Conservation (phyloP, 1,139 yeast species). For the Scheffersomyces illinoinensis region DNA sequence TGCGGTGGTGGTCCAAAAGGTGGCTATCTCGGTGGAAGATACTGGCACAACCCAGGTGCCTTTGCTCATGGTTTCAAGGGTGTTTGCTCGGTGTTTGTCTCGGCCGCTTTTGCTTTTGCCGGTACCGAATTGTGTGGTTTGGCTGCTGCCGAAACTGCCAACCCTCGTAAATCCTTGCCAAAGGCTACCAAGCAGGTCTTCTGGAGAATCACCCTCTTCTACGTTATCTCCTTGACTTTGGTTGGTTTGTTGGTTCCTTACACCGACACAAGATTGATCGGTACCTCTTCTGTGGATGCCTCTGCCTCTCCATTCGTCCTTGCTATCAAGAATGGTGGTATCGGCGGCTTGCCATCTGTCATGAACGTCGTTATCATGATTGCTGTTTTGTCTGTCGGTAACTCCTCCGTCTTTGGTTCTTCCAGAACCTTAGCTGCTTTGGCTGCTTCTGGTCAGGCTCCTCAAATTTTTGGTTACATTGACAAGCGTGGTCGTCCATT, state of each 20-base stretch:
- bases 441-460: conserved; percentile 82
- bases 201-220: conserved; percentile 70
- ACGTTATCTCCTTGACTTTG: conserved; percentile 57
- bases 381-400: conserved; percentile 27
- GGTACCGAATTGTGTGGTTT: conserved; percentile 51
- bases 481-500: conserved; percentile 77
- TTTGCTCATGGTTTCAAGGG: conserved; percentile 46
- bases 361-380: conserved; percentile 27
- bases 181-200: conserved; percentile 70
- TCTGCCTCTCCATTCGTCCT: conserved; percentile 76
- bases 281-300: conserved; percentile 52
- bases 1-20: conserved; percentile 38
- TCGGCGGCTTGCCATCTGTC: conserved; percentile 25
- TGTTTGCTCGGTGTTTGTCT: conserved; percentile 41
- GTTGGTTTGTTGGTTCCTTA: conserved; percentile 72
- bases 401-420: conserved; percentile 62
- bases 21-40: conserved; percentile 48
- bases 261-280: conserved; percentile 49
- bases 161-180: conserved; percentile 61
- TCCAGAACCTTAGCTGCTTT: conserved; percentile 82
- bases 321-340: conserved; percentile 26
- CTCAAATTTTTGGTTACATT: conserved; percentile 68
- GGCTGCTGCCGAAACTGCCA: conserved; percentile 46
- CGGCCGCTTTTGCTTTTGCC: conserved; percentile 45
- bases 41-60: conserved; percentile 47